phyloP scores from a whole-genome alignment of 140 eudicot species.

The Stevia rebaudiana region DNA sequence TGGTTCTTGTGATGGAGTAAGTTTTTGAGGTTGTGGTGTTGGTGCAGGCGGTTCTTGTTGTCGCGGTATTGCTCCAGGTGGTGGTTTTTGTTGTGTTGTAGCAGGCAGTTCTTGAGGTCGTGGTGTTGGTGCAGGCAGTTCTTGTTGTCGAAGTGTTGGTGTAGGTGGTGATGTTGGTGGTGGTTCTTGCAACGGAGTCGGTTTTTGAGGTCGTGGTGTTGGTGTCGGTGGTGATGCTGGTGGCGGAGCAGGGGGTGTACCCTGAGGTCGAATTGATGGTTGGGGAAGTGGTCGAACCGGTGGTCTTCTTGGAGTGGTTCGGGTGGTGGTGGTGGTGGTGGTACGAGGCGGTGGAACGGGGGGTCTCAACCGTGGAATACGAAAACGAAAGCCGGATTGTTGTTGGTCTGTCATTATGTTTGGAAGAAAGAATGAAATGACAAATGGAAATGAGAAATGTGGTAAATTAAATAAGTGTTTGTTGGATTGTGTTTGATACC shows the following conservation, averaged over 20 bases:
- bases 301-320: constrained; percentile 7
- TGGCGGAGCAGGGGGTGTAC: background rate
- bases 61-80: background rate
- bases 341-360: constrained; percentile 27
- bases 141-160: background rate
- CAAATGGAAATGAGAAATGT: background rate
- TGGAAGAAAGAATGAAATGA: constrained; percentile 2
- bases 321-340: constrained; percentile 1
- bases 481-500: constrained; percentile 14
- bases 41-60: background rate
- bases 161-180: background rate
- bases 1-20: background rate
- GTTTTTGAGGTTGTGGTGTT: background rate
- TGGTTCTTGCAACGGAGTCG: background rate
- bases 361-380: constrained; percentile 28
- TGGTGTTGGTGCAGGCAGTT: background rate
- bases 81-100: background rate
- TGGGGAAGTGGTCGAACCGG: background rate
- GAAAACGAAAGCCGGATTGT: constrained; percentile 20
- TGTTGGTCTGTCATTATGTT: constrained; percentile 27
- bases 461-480: constrained; percentile 7
- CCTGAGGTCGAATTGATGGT: too few species aligned
- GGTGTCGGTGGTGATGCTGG: background rate
- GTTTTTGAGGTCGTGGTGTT: background rate
- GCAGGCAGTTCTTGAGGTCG: background rate